Evolutionary conservation across 192 early-diverging fungal species (phyloP).

Genomic region (Umbelopsis vinacea): DNA sequence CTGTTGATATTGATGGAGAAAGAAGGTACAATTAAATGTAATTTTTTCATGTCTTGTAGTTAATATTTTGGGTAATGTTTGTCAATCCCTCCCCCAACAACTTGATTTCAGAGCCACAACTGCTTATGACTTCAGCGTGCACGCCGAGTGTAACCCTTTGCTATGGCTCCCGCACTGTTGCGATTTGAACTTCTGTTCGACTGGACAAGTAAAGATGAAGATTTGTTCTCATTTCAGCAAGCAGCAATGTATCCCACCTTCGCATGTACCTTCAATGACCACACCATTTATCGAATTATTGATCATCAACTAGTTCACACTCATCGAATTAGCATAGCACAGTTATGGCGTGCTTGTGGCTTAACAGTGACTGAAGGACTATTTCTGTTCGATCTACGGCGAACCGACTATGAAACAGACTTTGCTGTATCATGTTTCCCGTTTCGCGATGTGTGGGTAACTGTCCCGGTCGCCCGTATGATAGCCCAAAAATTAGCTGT

Average conservation of each 20-base stretch:
- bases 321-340: slow-evolving; percentile 35
- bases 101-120: not conserved
- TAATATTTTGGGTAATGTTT: no score
- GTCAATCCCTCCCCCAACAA: not conserved
- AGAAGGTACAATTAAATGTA: no score
- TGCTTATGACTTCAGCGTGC: not conserved
- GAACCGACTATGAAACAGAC: slow-evolving; percentile 32
- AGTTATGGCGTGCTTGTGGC: slow-evolving; percentile 38
- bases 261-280: slow-evolving; percentile 23
- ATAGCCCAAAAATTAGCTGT: slow-evolving; percentile 34
- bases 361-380: slow-evolving; percentile 38
- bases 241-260: slow-evolving; percentile 34
- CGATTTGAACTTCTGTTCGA: slow-evolving; percentile 10
- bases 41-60: no score
- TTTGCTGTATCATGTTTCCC: slow-evolving; percentile 35
- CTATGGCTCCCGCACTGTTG: slow-evolving; percentile 11
- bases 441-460: slow-evolving; percentile 39
- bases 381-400: slow-evolving; percentile 28
- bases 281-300: slow-evolving; percentile 35
- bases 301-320: slow-evolving; percentile 25
- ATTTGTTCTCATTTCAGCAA: slow-evolving; percentile 15
- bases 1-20: no score
- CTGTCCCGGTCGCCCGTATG: slow-evolving; percentile 22
- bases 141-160: not conserved
- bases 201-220: slow-evolving; percentile 17